Conservation (phyloP, 75 land plant species). For the Pinus taeda region DNA sequence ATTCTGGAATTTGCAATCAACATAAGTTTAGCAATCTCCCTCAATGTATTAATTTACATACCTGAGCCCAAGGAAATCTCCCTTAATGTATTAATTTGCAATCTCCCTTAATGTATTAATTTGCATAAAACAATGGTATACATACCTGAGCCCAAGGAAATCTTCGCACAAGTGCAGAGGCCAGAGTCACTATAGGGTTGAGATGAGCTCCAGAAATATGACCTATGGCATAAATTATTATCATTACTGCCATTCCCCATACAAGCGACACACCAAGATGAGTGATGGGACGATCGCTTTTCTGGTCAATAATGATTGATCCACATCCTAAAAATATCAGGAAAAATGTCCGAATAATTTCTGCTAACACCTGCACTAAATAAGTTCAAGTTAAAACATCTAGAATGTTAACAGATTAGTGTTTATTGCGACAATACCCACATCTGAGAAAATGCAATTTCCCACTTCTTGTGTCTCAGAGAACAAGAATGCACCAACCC, state of each 20-base stretch:
- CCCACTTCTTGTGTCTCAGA: too few species aligned
- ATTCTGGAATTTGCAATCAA: too few species aligned
- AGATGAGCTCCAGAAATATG: slow-evolving; percentile 65
- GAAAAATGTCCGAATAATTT: slow-evolving; percentile 46
- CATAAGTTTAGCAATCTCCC: too few species aligned
- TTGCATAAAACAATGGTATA: too few species aligned
- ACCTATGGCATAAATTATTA: slow-evolving; percentile 36
- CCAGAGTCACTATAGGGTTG: slow-evolving; percentile 60
- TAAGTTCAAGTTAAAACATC: too few species aligned
- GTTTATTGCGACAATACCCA: too few species aligned
- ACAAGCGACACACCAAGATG: slow-evolving; percentile 36
- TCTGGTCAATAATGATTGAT: slow-evolving; percentile 18
- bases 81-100: too few species aligned
- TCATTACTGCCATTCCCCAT: slow-evolving; percentile 34
- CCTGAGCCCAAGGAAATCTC: slow-evolving; percentile 28
- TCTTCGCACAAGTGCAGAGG: slow-evolving; percentile 31
- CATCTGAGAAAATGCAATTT: too few species aligned
- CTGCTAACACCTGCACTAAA: slow-evolving; percentile 32
- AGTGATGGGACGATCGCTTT: slow-evolving; percentile 11
- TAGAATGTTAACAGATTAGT: too few species aligned
- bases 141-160: slow-evolving; percentile 33
- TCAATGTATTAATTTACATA: too few species aligned
- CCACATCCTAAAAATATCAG: slow-evolving; percentile 40
- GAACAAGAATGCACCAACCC: too few species aligned
- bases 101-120: too few species aligned